Percentiles rank a stretch among this genome's conserved stretches.
Conservation (phyloP, 352 stramenopile species). For the Peronospora farinosa region DNA sequence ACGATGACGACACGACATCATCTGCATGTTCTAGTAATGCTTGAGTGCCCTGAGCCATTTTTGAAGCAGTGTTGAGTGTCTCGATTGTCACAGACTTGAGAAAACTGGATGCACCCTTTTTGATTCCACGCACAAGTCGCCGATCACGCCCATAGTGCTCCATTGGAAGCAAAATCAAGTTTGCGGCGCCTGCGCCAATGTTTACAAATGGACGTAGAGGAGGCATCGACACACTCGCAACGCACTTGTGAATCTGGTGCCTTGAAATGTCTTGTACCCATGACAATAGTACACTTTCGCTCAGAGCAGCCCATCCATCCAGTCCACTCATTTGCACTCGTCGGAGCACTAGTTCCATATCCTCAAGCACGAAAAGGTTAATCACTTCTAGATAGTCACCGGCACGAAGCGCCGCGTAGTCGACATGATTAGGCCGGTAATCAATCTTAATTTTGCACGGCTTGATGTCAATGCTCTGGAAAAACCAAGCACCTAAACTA, state of each 20-base stretch:
- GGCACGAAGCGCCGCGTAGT: conserved; percentile 73
- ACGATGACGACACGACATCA: conserved; percentile 69
- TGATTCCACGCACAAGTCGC: conserved; percentile 73
- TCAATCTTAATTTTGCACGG: conserved; percentile 89
- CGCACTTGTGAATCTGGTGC: conserved; percentile 85
- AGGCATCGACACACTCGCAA: conserved; percentile 83
- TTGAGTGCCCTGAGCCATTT: conserved; percentile 77
- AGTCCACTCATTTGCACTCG: conserved; percentile 80
- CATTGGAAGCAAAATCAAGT: conserved; percentile 82
- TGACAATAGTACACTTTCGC: conserved; percentile 72
- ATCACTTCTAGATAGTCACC: conserved; percentile 87
- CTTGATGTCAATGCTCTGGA: conserved; percentile 83
- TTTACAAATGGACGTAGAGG: conserved; percentile 81
- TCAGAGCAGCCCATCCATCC: conserved; percentile 64
- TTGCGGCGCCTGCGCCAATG: conserved; percentile 75
- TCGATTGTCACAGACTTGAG: conserved; percentile 85
- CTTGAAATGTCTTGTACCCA: conserved; percentile 87
- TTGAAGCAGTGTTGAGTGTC: conserved; percentile 80
- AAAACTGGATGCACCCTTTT: conserved; percentile 84
- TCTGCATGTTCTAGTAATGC: conserved; percentile 77
- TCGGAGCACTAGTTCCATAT: conserved; percentile 82
- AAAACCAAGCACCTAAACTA: conserved; percentile 67
- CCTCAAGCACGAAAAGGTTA: conserved; percentile 84
- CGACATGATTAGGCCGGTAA: conserved; percentile 81
- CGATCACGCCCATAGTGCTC: conserved; percentile 82